phyloP scores from a whole-genome alignment of 768 basidiomycete species.

The Artomyces pyxidatus region DNA sequence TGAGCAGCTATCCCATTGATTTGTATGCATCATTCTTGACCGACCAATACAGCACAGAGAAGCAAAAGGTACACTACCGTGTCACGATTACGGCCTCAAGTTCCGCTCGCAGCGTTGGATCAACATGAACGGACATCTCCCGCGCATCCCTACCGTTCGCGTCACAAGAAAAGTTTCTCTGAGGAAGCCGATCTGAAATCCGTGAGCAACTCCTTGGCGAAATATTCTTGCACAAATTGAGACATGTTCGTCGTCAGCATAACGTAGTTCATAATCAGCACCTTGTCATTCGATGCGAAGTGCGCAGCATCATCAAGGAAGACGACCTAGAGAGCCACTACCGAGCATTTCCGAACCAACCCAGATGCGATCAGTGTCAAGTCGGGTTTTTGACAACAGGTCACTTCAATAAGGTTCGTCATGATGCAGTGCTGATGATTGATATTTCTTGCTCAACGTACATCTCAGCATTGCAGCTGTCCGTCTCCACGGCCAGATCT shows the following conservation, averaged over 20 bases:
- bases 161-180: constrained; percentile 2
- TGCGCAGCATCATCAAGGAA: constrained; percentile 2
- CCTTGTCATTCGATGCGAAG: constrained; percentile 12
- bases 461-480: constrained; percentile 9
- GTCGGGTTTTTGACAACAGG: constrained; percentile 6
- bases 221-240: background rate
- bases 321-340: constrained; percentile 12
- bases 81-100: constrained; percentile 7
- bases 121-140: constrained; percentile 10
- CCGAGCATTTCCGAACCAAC: constrained; percentile 10
- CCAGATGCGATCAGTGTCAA: constrained; percentile 4
- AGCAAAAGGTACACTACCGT: constrained; percentile 9
- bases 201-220: constrained; percentile 5
- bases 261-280: constrained; percentile 9
- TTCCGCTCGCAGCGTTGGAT: constrained; percentile 12
- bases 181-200: constrained; percentile 6
- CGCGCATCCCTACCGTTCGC: constrained; percentile 7
- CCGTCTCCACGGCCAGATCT: constrained; percentile 5
- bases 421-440: background rate
- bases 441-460: background rate
- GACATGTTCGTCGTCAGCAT: background rate
- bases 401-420: constrained; percentile 7
- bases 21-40: background rate
- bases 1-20: background rate
- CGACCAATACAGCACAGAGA: constrained; percentile 4